Evolutionary conservation across 75 land plant genomes (phyloP).

Genomic region (Pinus tabuliformis): DNA sequence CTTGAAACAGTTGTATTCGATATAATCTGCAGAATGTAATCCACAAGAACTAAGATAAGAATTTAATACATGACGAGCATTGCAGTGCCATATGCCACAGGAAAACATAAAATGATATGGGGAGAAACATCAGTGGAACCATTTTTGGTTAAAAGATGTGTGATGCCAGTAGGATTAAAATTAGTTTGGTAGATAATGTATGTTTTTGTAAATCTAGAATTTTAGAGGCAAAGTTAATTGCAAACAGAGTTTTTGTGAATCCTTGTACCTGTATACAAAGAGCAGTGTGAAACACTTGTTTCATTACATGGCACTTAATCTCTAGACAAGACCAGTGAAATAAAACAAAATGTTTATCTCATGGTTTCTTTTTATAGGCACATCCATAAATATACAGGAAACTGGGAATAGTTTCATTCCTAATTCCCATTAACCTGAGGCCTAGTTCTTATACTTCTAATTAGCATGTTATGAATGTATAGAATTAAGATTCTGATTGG

Average conservation of each 20-base stretch:
- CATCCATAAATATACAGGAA: too few species aligned
- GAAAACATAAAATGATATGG: too few species aligned
- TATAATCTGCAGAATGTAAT: slow-evolving; percentile 58
- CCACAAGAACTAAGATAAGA: background rate
- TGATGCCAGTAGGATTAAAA: background rate
- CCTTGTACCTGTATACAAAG: background rate
- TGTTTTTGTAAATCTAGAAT: too few species aligned
- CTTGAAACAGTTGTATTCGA: slow-evolving; percentile 94
- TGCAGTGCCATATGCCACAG: background rate
- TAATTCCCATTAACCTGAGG: too few species aligned
- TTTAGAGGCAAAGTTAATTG: too few species aligned
- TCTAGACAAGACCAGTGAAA: background rate
- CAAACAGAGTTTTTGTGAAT: background rate
- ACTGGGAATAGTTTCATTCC: too few species aligned
- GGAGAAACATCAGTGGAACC: background rate
- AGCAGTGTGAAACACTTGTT: background rate
- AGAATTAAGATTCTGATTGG: too few species aligned
- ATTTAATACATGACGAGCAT: background rate
- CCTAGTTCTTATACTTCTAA: too few species aligned
- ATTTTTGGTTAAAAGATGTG: background rate
- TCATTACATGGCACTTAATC: background rate
- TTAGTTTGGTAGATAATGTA: too few species aligned
- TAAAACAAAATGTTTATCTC: slow-evolving; percentile 2
- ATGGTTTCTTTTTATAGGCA: too few species aligned
- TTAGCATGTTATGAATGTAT: too few species aligned